Base-by-base conservation (phyloP, 2,329 filamentous ascomycete species). In the Cladosporium velox region DNA sequence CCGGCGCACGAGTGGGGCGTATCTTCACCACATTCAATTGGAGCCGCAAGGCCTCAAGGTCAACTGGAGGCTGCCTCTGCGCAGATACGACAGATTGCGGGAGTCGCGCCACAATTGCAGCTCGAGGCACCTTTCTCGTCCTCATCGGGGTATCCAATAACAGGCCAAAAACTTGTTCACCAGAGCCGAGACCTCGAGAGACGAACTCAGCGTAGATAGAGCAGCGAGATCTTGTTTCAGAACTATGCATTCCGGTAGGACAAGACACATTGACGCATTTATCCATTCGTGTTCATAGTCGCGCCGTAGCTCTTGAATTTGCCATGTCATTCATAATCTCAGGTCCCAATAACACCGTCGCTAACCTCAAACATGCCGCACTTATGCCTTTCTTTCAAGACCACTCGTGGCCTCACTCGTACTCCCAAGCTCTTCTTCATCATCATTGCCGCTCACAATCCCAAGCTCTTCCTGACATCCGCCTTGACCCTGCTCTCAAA, bases 401-500 rank as follows among this genome's bases (percentile, higher is more conserved):
- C n/a, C 41, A 4, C 41, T 47, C n/a, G 2, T 47, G 10, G n/a
- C 21, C 41, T 21, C n/a, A 11, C 10, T 47, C 26, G 8, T 14
- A 34, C 3, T 55, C 18, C 28, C 26, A 34, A 21, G 18, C 15
- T 55, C 18, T 55, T 51, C 3, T 32, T 8, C 30, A 21, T 34
- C 32, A 24, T 8, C 30, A 21, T 34, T 24, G 63, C 28, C 30
- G 11, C 47, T 83, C 80, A 93, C 72, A 96, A 79, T 0, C 93
- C 93, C 73, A 97, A 78, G 77, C 90, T 91, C 75, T 87, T 87
- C 75, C 91, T 85, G 49, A 97, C 93, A 69, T 92, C 91, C 68
- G 91, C 90, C 73, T 91, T 86, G 44, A 99, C 95, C 79, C 89
- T 89, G 76, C 87, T 86, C 81, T 97, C 93, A 80, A 97, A 99